These are phyloP conservation scores for Gynochthodes officinalis DNA, from an alignment of 257 asterid species.

Conservation along the genomic window DNA sequence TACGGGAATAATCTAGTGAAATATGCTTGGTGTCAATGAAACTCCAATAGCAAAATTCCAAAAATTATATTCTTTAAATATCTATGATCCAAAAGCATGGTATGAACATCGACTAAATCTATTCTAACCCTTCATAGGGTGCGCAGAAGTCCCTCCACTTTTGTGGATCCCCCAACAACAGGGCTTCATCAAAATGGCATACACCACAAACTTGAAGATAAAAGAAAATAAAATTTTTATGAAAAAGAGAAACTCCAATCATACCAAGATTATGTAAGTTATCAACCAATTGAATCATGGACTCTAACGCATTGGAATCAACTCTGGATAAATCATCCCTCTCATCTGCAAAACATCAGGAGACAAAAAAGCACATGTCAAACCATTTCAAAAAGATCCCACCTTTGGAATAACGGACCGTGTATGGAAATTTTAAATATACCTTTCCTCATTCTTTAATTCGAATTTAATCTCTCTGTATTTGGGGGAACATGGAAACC, in stretches of 20 bases:
- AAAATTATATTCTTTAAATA: not conserved
- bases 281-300: constrained; percentile 78
- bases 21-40: not conserved
- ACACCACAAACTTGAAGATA: not conserved
- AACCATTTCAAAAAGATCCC: not conserved
- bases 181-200: not conserved
- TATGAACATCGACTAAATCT: not conserved
- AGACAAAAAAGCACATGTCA: not conserved
- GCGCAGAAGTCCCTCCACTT: not conserved
- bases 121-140: not conserved
- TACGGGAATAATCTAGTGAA: not conserved
- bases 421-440: not conserved
- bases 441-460: not conserved
- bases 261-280: constrained; percentile 78
- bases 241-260: not conserved
- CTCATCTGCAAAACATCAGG: constrained; percentile 52
- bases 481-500: not conserved
- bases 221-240: not conserved
- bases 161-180: not conserved
- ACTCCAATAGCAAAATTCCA: not conserved
- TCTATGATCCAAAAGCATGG: no score
- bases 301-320: constrained; percentile 60
- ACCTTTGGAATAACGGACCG: not conserved
- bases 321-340: constrained; percentile 65
- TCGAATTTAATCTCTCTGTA: not conserved